Evolutionary conservation across 2,329 filamentous ascomycete species (phyloP), one percentile per base, ranked within the genome.

Genomic region (Capronia americana): DNA sequence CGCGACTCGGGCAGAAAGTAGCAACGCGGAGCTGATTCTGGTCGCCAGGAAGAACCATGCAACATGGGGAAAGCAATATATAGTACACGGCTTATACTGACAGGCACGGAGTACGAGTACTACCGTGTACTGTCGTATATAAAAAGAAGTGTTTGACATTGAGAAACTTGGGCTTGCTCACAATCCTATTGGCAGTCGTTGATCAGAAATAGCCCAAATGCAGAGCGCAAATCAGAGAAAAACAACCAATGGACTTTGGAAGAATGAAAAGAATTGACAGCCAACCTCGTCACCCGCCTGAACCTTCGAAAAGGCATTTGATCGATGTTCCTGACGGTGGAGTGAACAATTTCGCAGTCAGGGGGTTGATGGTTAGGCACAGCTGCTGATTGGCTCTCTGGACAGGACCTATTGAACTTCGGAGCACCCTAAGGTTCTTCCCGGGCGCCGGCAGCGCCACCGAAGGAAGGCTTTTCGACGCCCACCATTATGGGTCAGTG

Each of bases 401-500:
- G 23, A 20, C 12, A 41, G 44, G 48, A 14, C 14, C 34, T 20
- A 30, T 32, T 26, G 46, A 41, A 20, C 32, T 54, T 26, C 41
- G 34, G n/a, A 53, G 54, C 54, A n/a, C 38, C 6, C 38, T 64
- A 64, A 64, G 61, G 55, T 58, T 64, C 38, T 58, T 64, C 61
- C 61, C 61, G 61, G 46, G 8, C 12, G 50, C 59, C 59, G 48
- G 28, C 17, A 32, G 14, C 26, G 53, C 53, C 53, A 59, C 57
- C 44, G 20, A 51, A 44, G 32, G 2, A 4, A 32, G 26, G 24
- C 14, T 30, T 58, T 7, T 14, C 20, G 20, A 11, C 12, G 32
- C 55, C 20, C 38, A 44, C 38, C 6, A 44, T 5, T 12, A n/a
- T n/a, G 38, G 38, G 38, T 44, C 38, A 8, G 38, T 8, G 38